Evolutionary conservation across 2,329 filamentous ascomycete species (phyloP).

Genomic region (Aspergillus eucalypticola): DNA sequence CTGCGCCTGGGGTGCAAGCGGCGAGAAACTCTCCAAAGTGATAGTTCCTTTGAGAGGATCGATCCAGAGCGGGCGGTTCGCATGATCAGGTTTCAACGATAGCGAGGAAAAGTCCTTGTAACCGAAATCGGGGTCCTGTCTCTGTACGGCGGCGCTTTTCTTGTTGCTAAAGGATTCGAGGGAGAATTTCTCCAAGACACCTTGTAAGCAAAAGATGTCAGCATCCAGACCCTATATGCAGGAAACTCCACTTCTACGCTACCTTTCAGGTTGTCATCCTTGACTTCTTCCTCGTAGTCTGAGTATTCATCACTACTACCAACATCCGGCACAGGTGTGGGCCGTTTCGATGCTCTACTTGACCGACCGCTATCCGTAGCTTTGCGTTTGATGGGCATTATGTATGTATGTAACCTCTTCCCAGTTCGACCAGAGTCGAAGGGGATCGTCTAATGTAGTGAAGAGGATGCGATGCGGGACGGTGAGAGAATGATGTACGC

Average conservation of each 20-base stretch:
- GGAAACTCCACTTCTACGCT: conserved; percentile 21
- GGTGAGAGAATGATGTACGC: conserved; percentile 1
- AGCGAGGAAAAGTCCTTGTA: conserved; percentile 80
- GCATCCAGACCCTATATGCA: conserved; percentile 19
- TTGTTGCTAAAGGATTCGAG: conserved; percentile 53
- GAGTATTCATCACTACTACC: conserved; percentile 61
- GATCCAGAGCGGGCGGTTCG: conserved; percentile 89
- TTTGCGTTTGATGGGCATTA: conserved; percentile 73
- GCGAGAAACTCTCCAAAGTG: conserved; percentile 91
- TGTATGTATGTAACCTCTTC: conserved; percentile 8
- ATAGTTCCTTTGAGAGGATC: conserved; percentile 83
- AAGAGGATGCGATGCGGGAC: neutral
- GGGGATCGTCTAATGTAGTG: conserved; percentile 21
- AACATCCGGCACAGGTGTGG: conserved; percentile 49
- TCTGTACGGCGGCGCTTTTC: conserved; percentile 41
- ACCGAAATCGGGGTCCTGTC: conserved; percentile 58
- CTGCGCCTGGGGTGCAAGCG: conserved; percentile 80
- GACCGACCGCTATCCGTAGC: conserved; percentile 53
- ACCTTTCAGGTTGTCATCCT: conserved; percentile 52
- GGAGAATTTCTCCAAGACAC: conserved; percentile 56
- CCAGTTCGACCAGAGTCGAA: conserved; percentile 2
- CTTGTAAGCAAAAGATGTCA: conserved; percentile 27
- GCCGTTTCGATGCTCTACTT: conserved; percentile 50
- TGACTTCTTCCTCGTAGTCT: conserved; percentile 51
- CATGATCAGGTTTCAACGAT: conserved; percentile 81